These are phyloP conservation scores for Mallotus nudiflorus DNA, from an alignment of 345 rosid genomes.

Conservation along the genomic window DNA sequence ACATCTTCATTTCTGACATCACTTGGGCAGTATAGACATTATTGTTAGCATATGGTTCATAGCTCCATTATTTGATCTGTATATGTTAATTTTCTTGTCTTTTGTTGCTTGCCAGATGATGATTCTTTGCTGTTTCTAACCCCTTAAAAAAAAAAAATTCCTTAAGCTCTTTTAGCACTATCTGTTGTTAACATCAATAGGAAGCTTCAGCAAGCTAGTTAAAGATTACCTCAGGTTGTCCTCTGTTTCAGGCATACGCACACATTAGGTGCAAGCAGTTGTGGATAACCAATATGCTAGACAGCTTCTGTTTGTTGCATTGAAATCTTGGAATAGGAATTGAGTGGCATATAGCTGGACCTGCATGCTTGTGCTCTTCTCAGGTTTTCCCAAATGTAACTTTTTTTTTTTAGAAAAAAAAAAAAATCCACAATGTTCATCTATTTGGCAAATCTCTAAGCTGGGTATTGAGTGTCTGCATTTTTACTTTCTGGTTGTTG, in stretches of 20 bases:
- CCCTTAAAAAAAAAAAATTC: too few relatives aligned
- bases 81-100: not conserved
- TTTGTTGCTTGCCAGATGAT: not conserved
- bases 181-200: not conserved
- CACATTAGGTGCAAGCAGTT: not conserved
- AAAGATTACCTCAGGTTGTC: not conserved
- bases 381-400: not conserved
- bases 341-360: not conserved
- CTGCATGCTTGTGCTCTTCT: not conserved
- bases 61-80: not conserved
- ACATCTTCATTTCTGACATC: not conserved
- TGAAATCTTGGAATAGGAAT: not conserved
- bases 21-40: not conserved
- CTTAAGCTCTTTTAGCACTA: not conserved
- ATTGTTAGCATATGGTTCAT: not conserved
- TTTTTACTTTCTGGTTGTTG: not conserved
- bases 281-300: not conserved
- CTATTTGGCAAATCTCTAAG: not conserved
- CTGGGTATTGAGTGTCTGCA: not conserved
- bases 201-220: conserved; percentile 2
- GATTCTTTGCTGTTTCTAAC: not conserved
- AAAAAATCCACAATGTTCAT: not conserved
- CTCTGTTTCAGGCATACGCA: not conserved
- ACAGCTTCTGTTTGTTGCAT: not conserved
- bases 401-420: too few relatives aligned